Percentiles rank a stretch among this genome's conserved stretches.
phyloP scores from a whole-genome alignment of 495 filamentous ascomycete species.

The Talaromyces stipitatus region DNA sequence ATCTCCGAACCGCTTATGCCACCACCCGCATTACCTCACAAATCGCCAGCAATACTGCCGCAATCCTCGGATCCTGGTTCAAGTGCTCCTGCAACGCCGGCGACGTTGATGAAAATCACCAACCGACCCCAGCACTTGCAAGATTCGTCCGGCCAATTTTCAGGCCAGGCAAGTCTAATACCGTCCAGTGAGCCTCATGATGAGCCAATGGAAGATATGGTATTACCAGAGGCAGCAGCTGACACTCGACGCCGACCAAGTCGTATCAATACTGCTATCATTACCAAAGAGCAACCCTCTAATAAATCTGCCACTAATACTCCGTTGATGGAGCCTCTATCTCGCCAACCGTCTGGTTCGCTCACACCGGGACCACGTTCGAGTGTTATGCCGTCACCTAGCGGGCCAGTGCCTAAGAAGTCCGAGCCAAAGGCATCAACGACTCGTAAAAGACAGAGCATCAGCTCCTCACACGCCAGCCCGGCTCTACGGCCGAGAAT shows the following conservation, averaged over 20 bases:
- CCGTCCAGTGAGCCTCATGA: constrained; percentile 31
- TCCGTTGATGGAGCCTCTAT: constrained; percentile 21
- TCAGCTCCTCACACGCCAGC: constrained; percentile 67
- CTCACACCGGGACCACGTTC: constrained; percentile 30
- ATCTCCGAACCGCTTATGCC: constrained; percentile 63
- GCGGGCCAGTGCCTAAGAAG: constrained; percentile 31
- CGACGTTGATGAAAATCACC: constrained; percentile 70
- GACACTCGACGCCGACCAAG: constrained; percentile 30
- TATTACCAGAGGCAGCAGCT: constrained; percentile 57
- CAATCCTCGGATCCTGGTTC: constrained; percentile 24
- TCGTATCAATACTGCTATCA: constrained; percentile 36
- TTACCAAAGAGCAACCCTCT: constrained; percentile 18
- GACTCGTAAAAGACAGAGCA: constrained; percentile 61
- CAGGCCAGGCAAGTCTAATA: constrained; percentile 19
- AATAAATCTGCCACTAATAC: constrained; percentile 24
- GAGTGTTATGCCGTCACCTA: constrained; percentile 35
- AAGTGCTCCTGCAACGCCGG: constrained; percentile 64
- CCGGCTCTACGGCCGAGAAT: constrained; percentile 89
- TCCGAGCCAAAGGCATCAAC: constrained; percentile 25
- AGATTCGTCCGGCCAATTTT: constrained; percentile 18
- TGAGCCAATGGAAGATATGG: constrained; percentile 59
- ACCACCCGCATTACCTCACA: constrained; percentile 54
- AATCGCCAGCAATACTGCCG: constrained; percentile 46
- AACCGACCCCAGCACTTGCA: constrained; percentile 33
- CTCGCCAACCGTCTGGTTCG: constrained; percentile 16